Conservation (phyloP, 2,329 filamentous ascomycete genomes). For the Uncinocarpus reesii region DNA sequence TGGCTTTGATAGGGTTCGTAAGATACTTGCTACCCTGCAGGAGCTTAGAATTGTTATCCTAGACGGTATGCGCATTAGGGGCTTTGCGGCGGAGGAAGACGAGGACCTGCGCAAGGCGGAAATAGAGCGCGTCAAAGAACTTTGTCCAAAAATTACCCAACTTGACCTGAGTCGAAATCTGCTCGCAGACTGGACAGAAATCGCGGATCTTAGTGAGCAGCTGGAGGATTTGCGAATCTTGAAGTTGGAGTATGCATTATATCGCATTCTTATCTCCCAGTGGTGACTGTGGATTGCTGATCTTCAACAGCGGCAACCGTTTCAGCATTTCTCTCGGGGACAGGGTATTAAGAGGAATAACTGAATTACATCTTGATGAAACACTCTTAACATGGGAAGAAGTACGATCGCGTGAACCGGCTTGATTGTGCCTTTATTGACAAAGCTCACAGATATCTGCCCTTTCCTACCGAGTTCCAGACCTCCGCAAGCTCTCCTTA, state of each 20-base stretch:
- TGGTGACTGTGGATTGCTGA: constrained; percentile 11
- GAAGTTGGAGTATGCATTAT: constrained; percentile 56
- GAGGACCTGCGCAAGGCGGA: constrained; percentile 21
- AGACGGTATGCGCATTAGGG: constrained; percentile 58
- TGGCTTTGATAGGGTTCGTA: constrained; percentile 85
- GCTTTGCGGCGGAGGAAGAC: constrained; percentile 23
- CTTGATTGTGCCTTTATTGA: neutral
- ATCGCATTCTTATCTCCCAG: constrained; percentile 2
- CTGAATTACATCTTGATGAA: constrained; percentile 56
- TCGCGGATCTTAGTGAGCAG: constrained; percentile 60
- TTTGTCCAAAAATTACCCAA: constrained; percentile 54
- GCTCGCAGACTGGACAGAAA: constrained; percentile 55
- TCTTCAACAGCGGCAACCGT: constrained; percentile 57
- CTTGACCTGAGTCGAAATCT: constrained; percentile 80
- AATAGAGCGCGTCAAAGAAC: constrained; percentile 43
- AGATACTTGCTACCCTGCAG: constrained; percentile 62
- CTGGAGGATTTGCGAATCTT: constrained; percentile 57
- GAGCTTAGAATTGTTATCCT: constrained; percentile 74
- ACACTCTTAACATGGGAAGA: constrained; percentile 58
- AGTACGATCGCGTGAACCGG: constrained; percentile 35
- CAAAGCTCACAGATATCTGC: constrained; percentile 26
- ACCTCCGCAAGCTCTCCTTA: constrained; percentile 26
- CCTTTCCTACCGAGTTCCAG: constrained; percentile 28
- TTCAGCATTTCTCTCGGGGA: constrained; percentile 36
- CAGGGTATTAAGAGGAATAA: constrained; percentile 43